These are phyloP conservation scores for Pichia sp. DNA, from an alignment of 1,139 yeast genomes.

Conservation along the genomic window DNA sequence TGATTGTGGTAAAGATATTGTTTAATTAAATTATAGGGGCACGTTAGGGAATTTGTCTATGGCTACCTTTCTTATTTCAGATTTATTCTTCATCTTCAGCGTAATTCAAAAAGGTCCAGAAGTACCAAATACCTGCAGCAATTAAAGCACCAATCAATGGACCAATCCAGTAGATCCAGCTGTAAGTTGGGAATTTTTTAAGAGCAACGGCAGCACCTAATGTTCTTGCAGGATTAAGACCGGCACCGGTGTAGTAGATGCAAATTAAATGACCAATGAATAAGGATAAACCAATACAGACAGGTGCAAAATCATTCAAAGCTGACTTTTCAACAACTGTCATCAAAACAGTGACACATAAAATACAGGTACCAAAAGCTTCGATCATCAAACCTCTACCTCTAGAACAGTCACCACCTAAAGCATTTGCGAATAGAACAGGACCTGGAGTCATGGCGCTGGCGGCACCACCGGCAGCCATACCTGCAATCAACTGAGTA, in stretches of 20 bases:
- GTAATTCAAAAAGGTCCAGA: conserved; percentile 59
- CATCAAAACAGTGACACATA: conserved; percentile 71
- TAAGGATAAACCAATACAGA: conserved; percentile 74
- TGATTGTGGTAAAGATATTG: too few relatives aligned
- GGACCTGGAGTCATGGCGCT: conserved; percentile 82
- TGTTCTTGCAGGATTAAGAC: conserved; percentile 85
- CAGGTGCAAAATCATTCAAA: conserved; percentile 74
- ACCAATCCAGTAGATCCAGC: conserved; percentile 93
- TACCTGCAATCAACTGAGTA: conserved; percentile 74
- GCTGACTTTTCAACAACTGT: conserved; percentile 79
- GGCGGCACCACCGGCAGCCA: conserved; percentile 92
- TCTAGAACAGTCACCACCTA: conserved; percentile 67
- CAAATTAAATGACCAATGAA: conserved; percentile 77
- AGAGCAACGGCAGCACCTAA: conserved; percentile 68
- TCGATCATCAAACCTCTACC: conserved; percentile 76
- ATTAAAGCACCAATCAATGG: conserved; percentile 64
- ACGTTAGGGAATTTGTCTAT: too few relatives aligned
- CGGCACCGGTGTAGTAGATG: conserved; percentile 86
- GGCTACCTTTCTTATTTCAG: too few relatives aligned
- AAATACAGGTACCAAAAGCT: conserved; percentile 68
- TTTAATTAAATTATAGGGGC: too few relatives aligned
- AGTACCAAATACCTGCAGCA: conserved; percentile 61
- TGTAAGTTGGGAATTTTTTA: conserved; percentile 66
- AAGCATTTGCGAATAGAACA: conserved; percentile 59
- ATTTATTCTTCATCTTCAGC: conserved; percentile 33